phyloP scores from a whole-genome alignment of 441 rosid species.

The Hura crepitans region DNA sequence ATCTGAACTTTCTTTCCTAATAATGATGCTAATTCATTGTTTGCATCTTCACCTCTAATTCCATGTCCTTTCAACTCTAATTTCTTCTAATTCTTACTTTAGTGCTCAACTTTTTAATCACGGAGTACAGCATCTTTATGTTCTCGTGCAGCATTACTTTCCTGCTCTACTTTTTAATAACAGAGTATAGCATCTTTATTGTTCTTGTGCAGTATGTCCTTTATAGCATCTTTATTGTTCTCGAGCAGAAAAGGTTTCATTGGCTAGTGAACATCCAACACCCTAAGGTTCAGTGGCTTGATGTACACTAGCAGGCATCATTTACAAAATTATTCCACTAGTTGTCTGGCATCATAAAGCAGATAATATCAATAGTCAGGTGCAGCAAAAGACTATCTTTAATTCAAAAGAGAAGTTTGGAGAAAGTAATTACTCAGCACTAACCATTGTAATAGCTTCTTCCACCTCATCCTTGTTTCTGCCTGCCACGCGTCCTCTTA shows the following conservation, averaged over 20 bases:
- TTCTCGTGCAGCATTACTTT: not conserved
- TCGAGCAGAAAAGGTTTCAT: not conserved
- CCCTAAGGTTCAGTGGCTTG: not conserved
- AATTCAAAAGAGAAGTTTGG: constrained; percentile 2
- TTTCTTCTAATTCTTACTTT: too few relatives aligned
- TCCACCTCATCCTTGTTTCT: constrained; percentile 92
- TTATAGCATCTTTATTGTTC: too few relatives aligned
- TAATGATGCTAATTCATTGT: not conserved
- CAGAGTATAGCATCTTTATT: not conserved
- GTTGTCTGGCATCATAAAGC: not conserved
- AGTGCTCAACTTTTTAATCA: not conserved
- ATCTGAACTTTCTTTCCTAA: too few relatives aligned
- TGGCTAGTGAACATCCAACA: not conserved
- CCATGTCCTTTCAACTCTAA: not conserved
- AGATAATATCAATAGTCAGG: not conserved
- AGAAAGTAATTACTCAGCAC: constrained; percentile 24
- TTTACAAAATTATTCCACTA: not conserved
- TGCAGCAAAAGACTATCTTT: not conserved
- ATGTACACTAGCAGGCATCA: not conserved
- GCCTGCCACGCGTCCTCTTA: constrained; percentile 85
- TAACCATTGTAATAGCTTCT: constrained; percentile 88
- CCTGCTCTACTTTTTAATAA: not conserved
- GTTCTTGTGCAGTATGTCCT: not conserved
- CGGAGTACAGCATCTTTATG: not conserved
- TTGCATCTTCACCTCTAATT: not conserved